Conservation (phyloP, 768 basidiomycete genomes). For the Phlebiopsis flavidoalba region DNA sequence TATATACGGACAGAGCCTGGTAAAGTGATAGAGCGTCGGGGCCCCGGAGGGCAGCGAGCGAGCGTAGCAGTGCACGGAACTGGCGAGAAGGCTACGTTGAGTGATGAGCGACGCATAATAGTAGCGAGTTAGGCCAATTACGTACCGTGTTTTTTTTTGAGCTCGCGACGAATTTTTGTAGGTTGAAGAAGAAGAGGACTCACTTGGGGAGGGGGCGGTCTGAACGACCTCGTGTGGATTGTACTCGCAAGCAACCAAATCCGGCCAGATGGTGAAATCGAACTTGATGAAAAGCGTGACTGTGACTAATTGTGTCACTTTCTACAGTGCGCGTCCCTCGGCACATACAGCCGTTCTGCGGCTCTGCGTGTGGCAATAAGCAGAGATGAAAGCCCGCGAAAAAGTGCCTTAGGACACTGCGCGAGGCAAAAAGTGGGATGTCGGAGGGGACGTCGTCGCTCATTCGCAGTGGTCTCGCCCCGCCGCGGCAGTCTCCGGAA, state of each 20-base stretch:
- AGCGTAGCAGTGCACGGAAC: neutral
- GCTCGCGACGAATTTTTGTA: neutral
- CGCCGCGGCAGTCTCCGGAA: constrained; percentile 11
- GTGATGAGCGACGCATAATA: neutral
- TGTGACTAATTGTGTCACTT: constrained; percentile 8
- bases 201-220: constrained; percentile 7
- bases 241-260: constrained; percentile 29
- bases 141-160: neutral
- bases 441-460: neutral
- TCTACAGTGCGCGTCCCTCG: neutral
- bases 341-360: neutral
- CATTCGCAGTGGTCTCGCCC: neutral
- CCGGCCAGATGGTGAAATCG: constrained; percentile 21
- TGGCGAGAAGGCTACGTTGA: neutral
- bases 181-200: neutral
- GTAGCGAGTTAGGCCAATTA: neutral
- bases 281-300: constrained; percentile 26
- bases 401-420: neutral
- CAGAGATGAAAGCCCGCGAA: neutral
- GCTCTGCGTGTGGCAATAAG: neutral
- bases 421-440: neutral
- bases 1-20: constrained; percentile 1
- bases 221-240: constrained; percentile 17
- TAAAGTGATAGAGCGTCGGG: too few species aligned
- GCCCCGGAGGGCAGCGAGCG: neutral